A percentile compares a stretch with the other conserved stretches of the same genome.
phyloP scores from a whole-genome alignment of 208 protist genomes.

The Leptomonas pyrrhocoris region DNA sequence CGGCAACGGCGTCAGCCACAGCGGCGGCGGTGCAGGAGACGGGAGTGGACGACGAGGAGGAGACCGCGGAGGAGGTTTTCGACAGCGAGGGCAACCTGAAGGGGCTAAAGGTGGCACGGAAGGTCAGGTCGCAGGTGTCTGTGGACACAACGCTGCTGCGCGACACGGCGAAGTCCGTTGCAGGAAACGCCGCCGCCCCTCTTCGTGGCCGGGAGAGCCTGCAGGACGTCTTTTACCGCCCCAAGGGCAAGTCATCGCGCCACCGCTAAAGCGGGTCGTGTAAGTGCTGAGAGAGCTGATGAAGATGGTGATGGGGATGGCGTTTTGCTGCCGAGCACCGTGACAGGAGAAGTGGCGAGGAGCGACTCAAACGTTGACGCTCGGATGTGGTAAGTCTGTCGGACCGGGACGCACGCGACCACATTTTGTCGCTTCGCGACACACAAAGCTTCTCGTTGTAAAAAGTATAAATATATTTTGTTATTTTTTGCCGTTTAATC shows the following conservation, averaged over 20 bases:
- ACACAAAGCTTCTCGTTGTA: too few relatives aligned
- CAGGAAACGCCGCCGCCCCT: constrained; percentile 35
- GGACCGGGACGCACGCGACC: too few relatives aligned
- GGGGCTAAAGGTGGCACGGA: constrained; percentile 72
- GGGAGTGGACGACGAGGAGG: constrained; percentile 44
- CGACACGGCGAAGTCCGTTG: constrained; percentile 55
- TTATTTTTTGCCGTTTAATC: too few relatives aligned
- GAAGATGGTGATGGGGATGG: too few relatives aligned
- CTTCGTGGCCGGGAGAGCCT: constrained; percentile 31
- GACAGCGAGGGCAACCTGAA: constrained; percentile 75
- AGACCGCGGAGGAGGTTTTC: constrained; percentile 57
- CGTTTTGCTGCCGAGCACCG: too few relatives aligned
- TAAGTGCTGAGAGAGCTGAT: not conserved
- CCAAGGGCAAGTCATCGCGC: constrained; percentile 55
- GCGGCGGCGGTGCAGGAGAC: constrained; percentile 6
- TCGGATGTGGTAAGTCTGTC: too few relatives aligned
- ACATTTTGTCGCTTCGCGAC: too few relatives aligned
- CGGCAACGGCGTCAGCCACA: not conserved
- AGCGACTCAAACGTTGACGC: too few relatives aligned
- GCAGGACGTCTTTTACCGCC: constrained; percentile 78
- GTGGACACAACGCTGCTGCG: constrained; percentile 78
- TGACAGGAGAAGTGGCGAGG: too few relatives aligned
- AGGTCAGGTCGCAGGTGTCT: constrained; percentile 48
- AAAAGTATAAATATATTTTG: too few relatives aligned
- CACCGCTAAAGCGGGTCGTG: constrained; percentile 25